Evolutionary conservation across 2,329 filamentous ascomycete species (phyloP).

Genomic region (Truncatella angustata): DNA sequence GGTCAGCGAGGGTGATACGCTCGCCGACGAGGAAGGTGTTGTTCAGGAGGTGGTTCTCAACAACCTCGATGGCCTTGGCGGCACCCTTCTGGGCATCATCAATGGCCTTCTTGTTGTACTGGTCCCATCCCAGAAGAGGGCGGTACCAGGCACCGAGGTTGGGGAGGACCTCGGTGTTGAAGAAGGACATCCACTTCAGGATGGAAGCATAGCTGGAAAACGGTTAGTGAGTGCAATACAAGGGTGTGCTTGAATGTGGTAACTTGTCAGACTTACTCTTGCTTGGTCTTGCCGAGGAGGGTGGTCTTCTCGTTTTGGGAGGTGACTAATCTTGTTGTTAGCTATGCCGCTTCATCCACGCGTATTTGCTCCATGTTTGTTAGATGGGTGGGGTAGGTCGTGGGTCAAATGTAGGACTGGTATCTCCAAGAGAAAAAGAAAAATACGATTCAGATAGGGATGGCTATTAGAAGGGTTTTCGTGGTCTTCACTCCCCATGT

Average conservation of each 20-base stretch:
- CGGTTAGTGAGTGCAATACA: slow-evolving; percentile 23
- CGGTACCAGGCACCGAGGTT: slow-evolving; percentile 77
- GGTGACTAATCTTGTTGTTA: slow-evolving; percentile 64
- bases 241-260: too few relatives aligned
- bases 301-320: slow-evolving; percentile 99
- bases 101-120: slow-evolving; percentile 98
- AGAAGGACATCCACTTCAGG: slow-evolving; percentile 96
- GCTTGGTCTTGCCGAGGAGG: slow-evolving; percentile 99
- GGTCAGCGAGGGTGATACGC: slow-evolving; percentile 93
- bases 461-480: slow-evolving; percentile 87
- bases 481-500: too few relatives aligned
- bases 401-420: slow-evolving; percentile 76
- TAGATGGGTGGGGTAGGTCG: slow-evolving; percentile 19
- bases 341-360: slow-evolving; percentile 16
- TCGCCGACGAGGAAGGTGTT: slow-evolving; percentile 98
- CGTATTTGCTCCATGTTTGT: slow-evolving; percentile 18
- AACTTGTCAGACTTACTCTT: slow-evolving; percentile 85
- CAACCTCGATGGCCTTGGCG: slow-evolving; percentile 64
- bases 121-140: slow-evolving; percentile 75
- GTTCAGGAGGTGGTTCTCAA: slow-evolving; percentile 84
- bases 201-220: slow-evolving; percentile 79
- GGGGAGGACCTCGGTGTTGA: slow-evolving; percentile 82
- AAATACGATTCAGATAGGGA: slow-evolving; percentile 99
- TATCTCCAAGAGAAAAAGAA: slow-evolving; percentile 59
- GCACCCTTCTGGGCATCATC: slow-evolving; percentile 74